Conservation (phyloP, 202 grass and related monocot genomes). For the Eragrostis tef region DNA sequence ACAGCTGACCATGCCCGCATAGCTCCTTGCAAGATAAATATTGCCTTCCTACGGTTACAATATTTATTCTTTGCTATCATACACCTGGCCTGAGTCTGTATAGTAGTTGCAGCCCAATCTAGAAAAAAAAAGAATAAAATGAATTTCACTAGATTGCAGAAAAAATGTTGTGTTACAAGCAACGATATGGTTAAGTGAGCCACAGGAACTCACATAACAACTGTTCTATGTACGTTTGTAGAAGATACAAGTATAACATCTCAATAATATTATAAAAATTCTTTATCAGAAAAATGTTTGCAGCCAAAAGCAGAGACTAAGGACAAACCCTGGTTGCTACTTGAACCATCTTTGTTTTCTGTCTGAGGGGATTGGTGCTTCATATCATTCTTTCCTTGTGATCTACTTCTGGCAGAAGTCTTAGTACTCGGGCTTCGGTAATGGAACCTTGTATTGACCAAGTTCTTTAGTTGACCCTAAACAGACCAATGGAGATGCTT, state of each 20-base stretch:
- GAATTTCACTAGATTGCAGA: slow-evolving; percentile 24
- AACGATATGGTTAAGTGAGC: background rate
- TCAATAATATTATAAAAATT: background rate
- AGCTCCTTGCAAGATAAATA: slow-evolving; percentile 49
- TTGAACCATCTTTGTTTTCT: slow-evolving; percentile 36
- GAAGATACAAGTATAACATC: background rate
- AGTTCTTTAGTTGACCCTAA: slow-evolving; percentile 58
- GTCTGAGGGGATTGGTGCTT: slow-evolving; percentile 37
- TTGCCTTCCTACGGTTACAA: slow-evolving; percentile 50
- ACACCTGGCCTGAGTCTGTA: slow-evolving; percentile 53
- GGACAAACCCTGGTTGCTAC: slow-evolving; percentile 51
- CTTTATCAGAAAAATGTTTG: slow-evolving; percentile 1
- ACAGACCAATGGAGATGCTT: slow-evolving; percentile 26
- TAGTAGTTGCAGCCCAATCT: slow-evolving; percentile 56
- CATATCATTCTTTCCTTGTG: slow-evolving; percentile 41
- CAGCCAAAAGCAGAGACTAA: slow-evolving; percentile 30
- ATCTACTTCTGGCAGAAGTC: slow-evolving; percentile 31
- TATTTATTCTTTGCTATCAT: slow-evolving; percentile 52
- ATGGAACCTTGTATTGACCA: slow-evolving; percentile 24
- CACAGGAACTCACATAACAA: slow-evolving; percentile 17
- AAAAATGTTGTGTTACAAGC: slow-evolving; percentile 21
- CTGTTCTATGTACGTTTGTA: background rate
- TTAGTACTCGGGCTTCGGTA: slow-evolving; percentile 6
- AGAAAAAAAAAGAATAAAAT: slow-evolving; percentile 28
- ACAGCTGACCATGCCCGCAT: slow-evolving; percentile 48